Conservation (phyloP, 106 monocot species). For the Dendrobium chrysotoxum region DNA sequence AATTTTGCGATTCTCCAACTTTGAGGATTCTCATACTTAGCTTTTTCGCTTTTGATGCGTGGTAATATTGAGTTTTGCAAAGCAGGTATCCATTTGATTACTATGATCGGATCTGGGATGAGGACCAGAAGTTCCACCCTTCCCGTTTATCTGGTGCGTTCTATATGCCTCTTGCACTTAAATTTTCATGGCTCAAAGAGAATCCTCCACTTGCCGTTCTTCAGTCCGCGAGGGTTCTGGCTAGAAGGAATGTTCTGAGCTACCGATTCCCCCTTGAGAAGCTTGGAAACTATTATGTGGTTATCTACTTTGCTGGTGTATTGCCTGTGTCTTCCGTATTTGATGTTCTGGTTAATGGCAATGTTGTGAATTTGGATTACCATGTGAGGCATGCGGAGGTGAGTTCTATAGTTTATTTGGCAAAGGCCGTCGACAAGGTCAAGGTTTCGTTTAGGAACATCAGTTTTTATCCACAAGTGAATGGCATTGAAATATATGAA, state of each 20-base stretch:
- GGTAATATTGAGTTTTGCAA: not conserved
- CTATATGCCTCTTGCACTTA: constrained; percentile 15
- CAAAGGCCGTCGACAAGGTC: constrained; percentile 20
- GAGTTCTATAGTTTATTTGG: constrained; percentile 12
- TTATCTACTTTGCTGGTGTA: constrained; percentile 46
- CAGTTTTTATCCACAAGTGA: constrained; percentile 48
- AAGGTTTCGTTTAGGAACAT: constrained; percentile 26
- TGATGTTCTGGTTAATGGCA: constrained; percentile 32
- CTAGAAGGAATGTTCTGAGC: constrained; percentile 23
- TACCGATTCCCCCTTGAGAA: constrained; percentile 28
- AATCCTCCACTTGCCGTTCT: constrained; percentile 34
- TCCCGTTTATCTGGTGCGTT: constrained; percentile 33
- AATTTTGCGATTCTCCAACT: not conserved
- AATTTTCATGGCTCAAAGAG: constrained; percentile 25
- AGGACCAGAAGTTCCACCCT: constrained; percentile 34
- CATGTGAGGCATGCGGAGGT: constrained; percentile 25
- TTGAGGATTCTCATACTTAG: not conserved
- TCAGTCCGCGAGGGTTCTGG: constrained; percentile 40
- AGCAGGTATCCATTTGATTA: constrained; percentile 37
- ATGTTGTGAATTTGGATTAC: constrained; percentile 17
- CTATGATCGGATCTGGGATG: constrained; percentile 46
- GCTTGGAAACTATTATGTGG: constrained; percentile 21
- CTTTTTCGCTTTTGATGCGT: not conserved
- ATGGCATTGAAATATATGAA: constrained; percentile 50
- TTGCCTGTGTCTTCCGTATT: constrained; percentile 34